A percentile compares a stretch with the other conserved stretches of the same genome.
Conservation (phyloP, 495 filamentous ascomycete species). For the Cenococcum geophilum region DNA sequence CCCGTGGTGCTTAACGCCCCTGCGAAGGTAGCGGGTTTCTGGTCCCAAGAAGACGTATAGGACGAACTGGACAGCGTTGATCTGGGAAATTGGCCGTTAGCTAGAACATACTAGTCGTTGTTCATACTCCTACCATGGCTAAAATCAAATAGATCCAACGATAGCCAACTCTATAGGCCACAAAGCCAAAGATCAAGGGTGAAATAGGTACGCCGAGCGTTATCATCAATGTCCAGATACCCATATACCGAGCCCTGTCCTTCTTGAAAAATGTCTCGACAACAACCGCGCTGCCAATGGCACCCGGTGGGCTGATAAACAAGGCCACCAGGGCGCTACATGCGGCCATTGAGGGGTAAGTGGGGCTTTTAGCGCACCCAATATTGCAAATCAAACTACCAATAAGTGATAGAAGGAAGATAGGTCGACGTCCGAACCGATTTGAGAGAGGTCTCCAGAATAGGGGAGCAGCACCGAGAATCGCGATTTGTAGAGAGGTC, state of each 20-base stretch:
- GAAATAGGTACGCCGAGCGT: slow-evolving; percentile 45
- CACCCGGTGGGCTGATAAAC: slow-evolving; percentile 50
- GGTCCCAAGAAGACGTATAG: slow-evolving; percentile 51
- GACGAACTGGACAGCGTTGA: slow-evolving; percentile 50
- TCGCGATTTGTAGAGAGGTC: slow-evolving; percentile 47
- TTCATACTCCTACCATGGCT: slow-evolving; percentile 38
- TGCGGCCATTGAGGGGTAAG: slow-evolving; percentile 41
- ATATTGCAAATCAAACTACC: slow-evolving; percentile 44
- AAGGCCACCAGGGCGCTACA: slow-evolving; percentile 48
- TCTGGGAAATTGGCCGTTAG: slow-evolving; percentile 37
- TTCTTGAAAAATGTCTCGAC: slow-evolving; percentile 29
- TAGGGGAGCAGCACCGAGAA: slow-evolving; percentile 46
- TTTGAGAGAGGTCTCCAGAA: slow-evolving; percentile 55
- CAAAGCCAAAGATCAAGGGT: slow-evolving; percentile 33
- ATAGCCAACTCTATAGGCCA: slow-evolving; percentile 29
- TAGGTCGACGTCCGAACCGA: slow-evolving; percentile 50
- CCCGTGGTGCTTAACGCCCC: slow-evolving; percentile 22
- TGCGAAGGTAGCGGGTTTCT: slow-evolving; percentile 47
- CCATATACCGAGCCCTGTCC: slow-evolving; percentile 44
- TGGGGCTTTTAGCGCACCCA: slow-evolving; percentile 43
- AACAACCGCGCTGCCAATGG: slow-evolving; percentile 51
- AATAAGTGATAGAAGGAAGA: slow-evolving; percentile 47
- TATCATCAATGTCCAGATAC: slow-evolving; percentile 48
- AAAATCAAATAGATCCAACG: slow-evolving; percentile 36
- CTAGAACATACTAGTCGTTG: neutral